phyloP scores from a whole-genome alignment of 208 protist genomes.

The Vickermania ingenoplastis region DNA sequence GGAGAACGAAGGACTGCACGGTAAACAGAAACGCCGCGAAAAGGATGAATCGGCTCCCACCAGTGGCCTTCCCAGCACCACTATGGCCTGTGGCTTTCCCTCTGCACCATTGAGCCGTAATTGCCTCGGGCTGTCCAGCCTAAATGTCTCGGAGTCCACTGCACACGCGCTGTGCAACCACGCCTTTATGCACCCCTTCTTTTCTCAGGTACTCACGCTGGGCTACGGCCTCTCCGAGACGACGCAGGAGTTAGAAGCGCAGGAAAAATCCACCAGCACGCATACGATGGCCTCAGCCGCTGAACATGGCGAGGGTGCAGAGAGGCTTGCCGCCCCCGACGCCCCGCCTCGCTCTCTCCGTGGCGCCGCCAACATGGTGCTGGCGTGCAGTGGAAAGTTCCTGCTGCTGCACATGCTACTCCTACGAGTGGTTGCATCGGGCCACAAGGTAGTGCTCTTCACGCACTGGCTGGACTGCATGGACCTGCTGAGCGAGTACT shows the following conservation, averaged over 20 bases:
- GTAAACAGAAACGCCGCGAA: background rate
- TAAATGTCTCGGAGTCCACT: slow-evolving; percentile 26
- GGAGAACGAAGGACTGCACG: background rate
- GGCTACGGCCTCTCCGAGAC: background rate
- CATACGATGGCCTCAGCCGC: background rate
- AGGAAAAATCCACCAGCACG: background rate
- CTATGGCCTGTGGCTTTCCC: background rate
- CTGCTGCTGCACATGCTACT: slow-evolving; percentile 78
- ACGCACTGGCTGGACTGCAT: slow-evolving; percentile 95
- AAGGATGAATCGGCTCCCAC: background rate
- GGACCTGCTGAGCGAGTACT: slow-evolving; percentile 89
- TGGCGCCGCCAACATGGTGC: slow-evolving; percentile 19
- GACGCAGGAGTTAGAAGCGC: background rate
- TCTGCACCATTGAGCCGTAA: background rate
- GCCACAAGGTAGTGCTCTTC: slow-evolving; percentile 94
- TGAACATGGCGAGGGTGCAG: background rate
- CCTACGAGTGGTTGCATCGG: slow-evolving; percentile 20
- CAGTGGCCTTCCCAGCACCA: background rate
- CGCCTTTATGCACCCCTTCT: slow-evolving; percentile 42
- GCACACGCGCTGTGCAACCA: slow-evolving; percentile 56
- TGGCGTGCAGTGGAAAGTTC: slow-evolving; percentile 89
- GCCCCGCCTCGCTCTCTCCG: background rate
- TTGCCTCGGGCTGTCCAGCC: slow-evolving; percentile 20
- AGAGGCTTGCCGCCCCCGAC: background rate
- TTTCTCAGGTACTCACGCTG: slow-evolving; percentile 17